phyloP scores from a whole-genome alignment of 2,329 filamentous ascomycete species.

The Phaeoacremonium minimum region DNA sequence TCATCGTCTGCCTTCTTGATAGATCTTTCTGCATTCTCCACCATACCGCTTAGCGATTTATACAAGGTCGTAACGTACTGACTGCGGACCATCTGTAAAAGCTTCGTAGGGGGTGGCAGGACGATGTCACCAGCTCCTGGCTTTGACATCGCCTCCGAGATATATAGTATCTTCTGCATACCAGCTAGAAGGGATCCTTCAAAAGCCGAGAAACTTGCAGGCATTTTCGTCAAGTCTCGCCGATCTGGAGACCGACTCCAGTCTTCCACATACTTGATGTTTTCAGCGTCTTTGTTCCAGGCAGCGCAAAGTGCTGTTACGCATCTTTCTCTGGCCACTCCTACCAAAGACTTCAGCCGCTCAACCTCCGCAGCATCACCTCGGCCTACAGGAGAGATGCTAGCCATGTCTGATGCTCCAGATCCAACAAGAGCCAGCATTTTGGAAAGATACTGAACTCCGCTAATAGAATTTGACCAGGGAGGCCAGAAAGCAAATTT shows the following conservation, averaged over 20 bases:
- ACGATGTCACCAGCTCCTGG: constrained; percentile 73
- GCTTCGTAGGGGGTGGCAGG: constrained; percentile 76
- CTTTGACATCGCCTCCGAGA: constrained; percentile 78
- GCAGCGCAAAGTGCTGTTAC: constrained; percentile 81
- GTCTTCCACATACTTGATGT: constrained; percentile 87
- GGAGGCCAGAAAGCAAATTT: constrained; percentile 96
- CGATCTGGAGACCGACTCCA: constrained; percentile 83
- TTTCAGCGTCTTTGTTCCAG: constrained; percentile 91
- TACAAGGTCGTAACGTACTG: constrained; percentile 94
- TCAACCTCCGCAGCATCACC: constrained; percentile 59
- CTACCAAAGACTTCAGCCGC: constrained; percentile 70
- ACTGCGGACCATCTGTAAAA: constrained; percentile 83
- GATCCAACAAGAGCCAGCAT: constrained; percentile 80
- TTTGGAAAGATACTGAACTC: constrained; percentile 83
- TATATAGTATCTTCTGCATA: constrained; percentile 93
- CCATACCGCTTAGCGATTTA: constrained; percentile 90
- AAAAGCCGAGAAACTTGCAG: constrained; percentile 77
- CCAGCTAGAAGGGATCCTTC: constrained; percentile 77
- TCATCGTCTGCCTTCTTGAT: constrained; percentile 60
- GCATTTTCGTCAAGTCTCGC: constrained; percentile 87
- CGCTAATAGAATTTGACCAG: constrained; percentile 84
- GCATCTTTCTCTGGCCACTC: constrained; percentile 75
- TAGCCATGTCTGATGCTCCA: constrained; percentile 80
- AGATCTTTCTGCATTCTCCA: constrained; percentile 87
- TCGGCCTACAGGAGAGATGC: constrained; percentile 61